Percentiles rank a stretch among this genome's conserved stretches.
Conservation (phyloP, 768 basidiomycete species). For the Galerina sulciceps region DNA sequence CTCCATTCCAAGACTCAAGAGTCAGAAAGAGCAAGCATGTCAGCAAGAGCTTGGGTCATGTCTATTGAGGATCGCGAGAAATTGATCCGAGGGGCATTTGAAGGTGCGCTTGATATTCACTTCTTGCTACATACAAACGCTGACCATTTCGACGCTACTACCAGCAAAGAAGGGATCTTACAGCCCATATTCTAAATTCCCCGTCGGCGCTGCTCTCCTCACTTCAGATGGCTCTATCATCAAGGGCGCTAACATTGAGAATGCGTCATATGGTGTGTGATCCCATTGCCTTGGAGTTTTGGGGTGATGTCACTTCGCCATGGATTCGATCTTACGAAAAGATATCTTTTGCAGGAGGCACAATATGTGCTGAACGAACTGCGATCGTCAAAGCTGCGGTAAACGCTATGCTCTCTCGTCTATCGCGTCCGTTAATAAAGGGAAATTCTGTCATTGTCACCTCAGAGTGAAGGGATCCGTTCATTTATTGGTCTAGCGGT, state of each 20-base stretch:
- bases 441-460: not conserved
- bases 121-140: not conserved
- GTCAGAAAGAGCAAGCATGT: conserved; percentile 5
- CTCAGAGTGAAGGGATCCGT: conserved; percentile 77
- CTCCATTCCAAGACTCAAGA: not conserved
- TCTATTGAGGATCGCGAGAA: conserved; percentile 47
- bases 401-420: conserved; percentile 30
- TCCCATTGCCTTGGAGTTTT: not conserved
- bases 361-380: conserved; percentile 94
- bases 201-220: conserved; percentile 88
- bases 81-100: conserved; percentile 60
- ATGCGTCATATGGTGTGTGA: conserved; percentile 84
- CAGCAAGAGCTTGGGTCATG: conserved; percentile 31
- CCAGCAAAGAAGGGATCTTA: conserved; percentile 76
- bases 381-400: conserved; percentile 95
- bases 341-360: conserved; percentile 59
- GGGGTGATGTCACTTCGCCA: too few species aligned
- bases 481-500: conserved; percentile 80
- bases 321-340: not conserved
- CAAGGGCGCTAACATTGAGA: conserved; percentile 92
- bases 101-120: conserved; percentile 43
- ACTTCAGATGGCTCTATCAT: conserved; percentile 71
- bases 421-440: not conserved
- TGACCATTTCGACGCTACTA: not conserved
- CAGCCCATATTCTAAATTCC: conserved; percentile 88